A percentile compares a stretch with the other conserved stretches of the same genome.
phyloP scores from a whole-genome alignment of 371 early-diverging fungal species.

The Choanephora cucurbitarum region DNA sequence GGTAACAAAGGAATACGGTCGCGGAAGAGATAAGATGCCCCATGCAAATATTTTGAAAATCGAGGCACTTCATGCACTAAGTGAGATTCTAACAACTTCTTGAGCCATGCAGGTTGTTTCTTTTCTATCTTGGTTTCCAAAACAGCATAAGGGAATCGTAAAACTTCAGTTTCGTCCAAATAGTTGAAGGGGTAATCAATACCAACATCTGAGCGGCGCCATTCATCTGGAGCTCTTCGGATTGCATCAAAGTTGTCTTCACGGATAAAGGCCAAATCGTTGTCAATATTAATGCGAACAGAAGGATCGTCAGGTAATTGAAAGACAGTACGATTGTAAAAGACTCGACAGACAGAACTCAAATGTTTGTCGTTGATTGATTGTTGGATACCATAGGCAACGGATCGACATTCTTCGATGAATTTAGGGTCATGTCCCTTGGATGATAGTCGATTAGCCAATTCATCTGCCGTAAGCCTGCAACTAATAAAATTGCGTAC shows the following conservation, averaged over 20 bases:
- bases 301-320: slow-evolving; percentile 95
- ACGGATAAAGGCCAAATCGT: slow-evolving; percentile 95
- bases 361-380: slow-evolving; percentile 77
- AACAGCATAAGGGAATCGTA: slow-evolving; percentile 95
- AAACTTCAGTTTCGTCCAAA: slow-evolving; percentile 78
- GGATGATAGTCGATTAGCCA: slow-evolving; percentile 73
- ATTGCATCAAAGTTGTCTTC: slow-evolving; percentile 84
- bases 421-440: slow-evolving; percentile 76
- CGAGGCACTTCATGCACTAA: slow-evolving; percentile 97
- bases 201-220: slow-evolving; percentile 91
- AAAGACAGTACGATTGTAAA: slow-evolving; percentile 98
- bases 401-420: slow-evolving; percentile 66
- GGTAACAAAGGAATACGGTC: slow-evolving; percentile 89
- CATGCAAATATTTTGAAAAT: slow-evolving; percentile 99
- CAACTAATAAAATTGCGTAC: slow-evolving; percentile 86
- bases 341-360: slow-evolving; percentile 81
- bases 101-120: slow-evolving; percentile 94
- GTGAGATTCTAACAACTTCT: slow-evolving; percentile 82
- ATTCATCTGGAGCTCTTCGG: slow-evolving; percentile 73
- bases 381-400: slow-evolving; percentile 82
- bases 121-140: slow-evolving; percentile 97
- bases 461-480: slow-evolving; percentile 69
- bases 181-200: slow-evolving; percentile 88
- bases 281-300: slow-evolving; percentile 96
- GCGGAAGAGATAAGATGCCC: slow-evolving; percentile 87